Evolutionary conservation across 169 alveolate species (phyloP), one percentile per base, ranked within the genome.

Genomic region (Plasmodium cynomolgi): DNA sequence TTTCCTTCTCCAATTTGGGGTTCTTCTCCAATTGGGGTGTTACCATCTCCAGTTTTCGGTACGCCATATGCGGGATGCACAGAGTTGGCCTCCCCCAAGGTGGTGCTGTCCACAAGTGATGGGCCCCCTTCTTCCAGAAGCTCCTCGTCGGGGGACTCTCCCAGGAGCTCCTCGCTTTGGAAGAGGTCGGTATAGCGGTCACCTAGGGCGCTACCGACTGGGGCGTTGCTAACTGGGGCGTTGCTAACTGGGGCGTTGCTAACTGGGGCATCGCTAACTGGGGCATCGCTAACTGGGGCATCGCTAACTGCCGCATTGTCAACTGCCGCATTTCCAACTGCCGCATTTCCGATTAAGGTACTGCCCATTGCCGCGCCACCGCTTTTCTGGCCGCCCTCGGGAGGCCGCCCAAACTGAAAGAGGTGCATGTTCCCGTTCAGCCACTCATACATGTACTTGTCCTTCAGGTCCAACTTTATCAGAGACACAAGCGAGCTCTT

Each of bases 401-500:
- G 3, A 6, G 9, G 23, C 26, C 26, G 54, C 3, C 26, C 68
- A 75, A 77, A 77, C 47, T 86, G 85, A 86, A 86, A 86, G 15
- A 86, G 29, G 62, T 39, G 77, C 31, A 86, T 54, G 37, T 86
- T 75, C 44, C 68, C 62, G 68, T 86, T 86, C 68, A 86, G 29
- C 93, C 93, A 86, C 41, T 86, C 93, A 39, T 86, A 86, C 31
- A 86, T n/a, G 72, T 50, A 86, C 56, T 86, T 86, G 33, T 86
- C 81, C 47, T 86, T 86, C 58, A 86, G 72, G 33, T 86, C 93
- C 47, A 86, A 33, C 26, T 86, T 86, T 17, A 86, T 86, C 54
- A 86, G 50, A n/a, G 93, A 86, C 37, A 86, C 93, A n/a, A 86
- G 72, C 0, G 93, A 86, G 44, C 86, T 86, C 68, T 77, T 86